Base-by-base conservation (phyloP, 176 grass and related monocot species). In the Aegilops bicornis region DNA sequence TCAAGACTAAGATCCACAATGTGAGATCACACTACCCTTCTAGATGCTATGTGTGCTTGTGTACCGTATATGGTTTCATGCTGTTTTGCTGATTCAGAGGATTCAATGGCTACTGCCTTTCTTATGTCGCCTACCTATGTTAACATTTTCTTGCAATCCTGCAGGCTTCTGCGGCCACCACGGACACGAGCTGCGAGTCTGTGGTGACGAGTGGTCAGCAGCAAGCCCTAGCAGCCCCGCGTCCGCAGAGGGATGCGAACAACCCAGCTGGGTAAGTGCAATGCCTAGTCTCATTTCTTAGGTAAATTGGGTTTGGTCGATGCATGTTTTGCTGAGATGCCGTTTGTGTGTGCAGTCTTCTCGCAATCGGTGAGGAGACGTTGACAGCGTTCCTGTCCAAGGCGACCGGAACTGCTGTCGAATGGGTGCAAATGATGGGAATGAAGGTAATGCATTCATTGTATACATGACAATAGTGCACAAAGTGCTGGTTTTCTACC, bases 121-220 rank as follows among this genome's bases (percentile, higher is more conserved):
- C 50, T 8, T 84, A 1, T 47, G 60, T 32, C 10, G 13, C 15
- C 64, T 56, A 9, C 15, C 64, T 56, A 9, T 4, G 36, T 17
- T 89, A 69, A 84, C 33, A 25, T 66, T 72, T 4, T 4, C 24
- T 40, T 87, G 24, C 29, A 62, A 73, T 74, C 32, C 61, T 87
- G 60, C 89, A 99, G 97, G 83, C 89, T 87, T 89, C 94, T 86
- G 94, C 77, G 56, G 92, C 90, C 84, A 99, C 97, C 77, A 99
- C 94, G 64, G 97, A 99, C 73, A 99, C 94, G n/a, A 99, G 97
- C 86, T 99, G 94, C 69, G 97, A 99, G 69, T 99, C 97, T 86
- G 97, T 97, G 89, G 94, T 99, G 85, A 99, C 94, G 45, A 94
- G 92, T 86, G 90, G 94, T 97, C 97, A 99, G 25, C 93, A 95